Evolutionary conservation across 805 yeast genomes (phyloP), one percentile per base, ranked within the genome.

Genomic region (Kluyveromyces lactis): DNA sequence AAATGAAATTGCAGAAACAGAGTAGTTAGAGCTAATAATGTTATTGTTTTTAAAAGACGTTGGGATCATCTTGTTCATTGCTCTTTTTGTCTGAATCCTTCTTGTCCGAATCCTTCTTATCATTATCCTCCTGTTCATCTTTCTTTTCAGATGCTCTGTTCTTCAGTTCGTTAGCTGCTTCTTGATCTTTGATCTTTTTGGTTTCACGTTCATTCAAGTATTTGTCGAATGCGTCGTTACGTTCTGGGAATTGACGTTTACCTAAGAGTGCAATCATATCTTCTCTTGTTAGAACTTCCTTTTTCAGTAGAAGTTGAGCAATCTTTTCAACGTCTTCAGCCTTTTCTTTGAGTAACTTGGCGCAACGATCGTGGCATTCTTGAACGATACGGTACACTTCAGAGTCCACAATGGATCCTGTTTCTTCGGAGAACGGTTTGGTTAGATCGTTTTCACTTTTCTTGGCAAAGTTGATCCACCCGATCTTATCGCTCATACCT

Each of bases 181-280:
- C 61, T n/a, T 49, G 42, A n/a, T 50, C 38, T 18, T 50, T 49
- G 17, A 52, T 46, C 38, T 42, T 51, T 29, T 50, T 48, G 4
- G 60, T 53, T 31, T 55, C 60, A 15, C 39, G 43, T 27, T 53
- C 54, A 35, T 58, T 56, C 39, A 58, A 45, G 39, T 56, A 59
- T 33, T 60, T 59, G 44, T 57, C 59, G 62, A 87, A 86, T 4
- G 95, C 96, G 51, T 86, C 95, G 54, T 86, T 87, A 47, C 75
- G 79, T 58, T 87, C 95, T 17, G 85, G 81, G 71, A 82, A 92
- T 10, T 95, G 96, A 46, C 99, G 74, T 58, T 82, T 82, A 10
- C 99, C 99, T 35, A 92, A 64, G 39, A 92, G 59, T 39, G 84
- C 71, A 42, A 89, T 79, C 94, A 92, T 86, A 56, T 92, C 98